Evolutionary conservation across 164 flowering plant species (phyloP).

Genomic region (Nymphaea colorata): DNA sequence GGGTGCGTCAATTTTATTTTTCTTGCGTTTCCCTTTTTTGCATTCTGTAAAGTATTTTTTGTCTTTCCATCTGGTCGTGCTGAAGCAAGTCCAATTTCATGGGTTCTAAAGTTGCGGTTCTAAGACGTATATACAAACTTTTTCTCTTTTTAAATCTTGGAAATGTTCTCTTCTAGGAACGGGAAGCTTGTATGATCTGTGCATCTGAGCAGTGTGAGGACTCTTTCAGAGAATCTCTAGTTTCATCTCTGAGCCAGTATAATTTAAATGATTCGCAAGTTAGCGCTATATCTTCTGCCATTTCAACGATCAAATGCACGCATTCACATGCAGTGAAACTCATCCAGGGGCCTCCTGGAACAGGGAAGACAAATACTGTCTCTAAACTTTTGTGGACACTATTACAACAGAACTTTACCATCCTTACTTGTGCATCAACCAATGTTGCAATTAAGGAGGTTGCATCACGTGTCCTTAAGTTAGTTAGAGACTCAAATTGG

Average conservation of each 20-base stretch:
- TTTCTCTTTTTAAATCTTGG: constrained; percentile 6
- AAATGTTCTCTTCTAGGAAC: neutral
- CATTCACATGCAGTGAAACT: constrained; percentile 35
- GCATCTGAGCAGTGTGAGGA: neutral
- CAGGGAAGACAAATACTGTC: constrained; percentile 68
- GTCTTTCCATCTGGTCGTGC: neutral
- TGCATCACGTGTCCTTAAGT: constrained; percentile 33
- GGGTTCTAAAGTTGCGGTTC: too few relatives aligned
- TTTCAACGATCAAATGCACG: constrained; percentile 18
- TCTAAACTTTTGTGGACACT: constrained; percentile 30
- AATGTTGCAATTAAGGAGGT: constrained; percentile 55
- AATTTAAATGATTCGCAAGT: constrained; percentile 45
- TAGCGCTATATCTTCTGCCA: constrained; percentile 27
- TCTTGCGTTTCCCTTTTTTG: neutral
- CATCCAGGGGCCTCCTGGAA: constrained; percentile 82
- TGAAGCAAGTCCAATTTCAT: constrained; percentile 6
- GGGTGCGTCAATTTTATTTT: neutral
- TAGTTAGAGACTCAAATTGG: constrained; percentile 18
- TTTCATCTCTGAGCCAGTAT: constrained; percentile 2
- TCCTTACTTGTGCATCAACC: constrained; percentile 62
- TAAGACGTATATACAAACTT: constrained; percentile 6
- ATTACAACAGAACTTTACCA: constrained; percentile 23
- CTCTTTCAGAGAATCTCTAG: constrained; percentile 1
- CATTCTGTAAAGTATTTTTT: neutral
- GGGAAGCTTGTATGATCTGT: neutral